phyloP scores from a whole-genome alignment of 2,329 filamentous ascomycete genomes.

The Epichloe festucae region DNA sequence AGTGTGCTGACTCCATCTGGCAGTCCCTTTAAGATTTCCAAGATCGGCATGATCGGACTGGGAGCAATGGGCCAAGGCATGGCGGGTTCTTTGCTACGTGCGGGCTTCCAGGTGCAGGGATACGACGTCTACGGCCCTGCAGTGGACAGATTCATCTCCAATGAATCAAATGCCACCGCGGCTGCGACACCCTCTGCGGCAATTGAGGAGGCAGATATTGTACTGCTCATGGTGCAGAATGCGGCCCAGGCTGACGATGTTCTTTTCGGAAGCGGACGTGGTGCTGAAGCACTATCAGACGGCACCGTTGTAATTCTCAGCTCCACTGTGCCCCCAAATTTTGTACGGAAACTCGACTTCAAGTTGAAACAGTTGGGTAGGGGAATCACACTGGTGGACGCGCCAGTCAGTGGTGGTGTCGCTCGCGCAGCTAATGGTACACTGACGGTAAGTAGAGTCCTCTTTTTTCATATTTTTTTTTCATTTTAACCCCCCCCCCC shows the following conservation, averaged over 20 bases:
- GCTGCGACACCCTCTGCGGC: slow-evolving; percentile 17
- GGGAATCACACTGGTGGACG: slow-evolving; percentile 20
- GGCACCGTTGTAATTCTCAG: slow-evolving; percentile 20
- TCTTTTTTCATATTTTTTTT: too few relatives aligned
- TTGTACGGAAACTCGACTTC: slow-evolving; percentile 11
- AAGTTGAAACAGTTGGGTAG: slow-evolving; percentile 12
- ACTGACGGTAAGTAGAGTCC: slow-evolving; percentile 15
- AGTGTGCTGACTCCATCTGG: slow-evolving; percentile 9
- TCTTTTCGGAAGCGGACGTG: slow-evolving; percentile 19
- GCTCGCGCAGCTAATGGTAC: slow-evolving; percentile 22
- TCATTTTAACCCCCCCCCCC: too few relatives aligned
- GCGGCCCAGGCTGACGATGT: slow-evolving; percentile 19
- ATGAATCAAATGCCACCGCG: slow-evolving; percentile 11
- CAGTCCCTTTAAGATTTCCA: slow-evolving; percentile 14
- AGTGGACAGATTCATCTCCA: slow-evolving; percentile 16
- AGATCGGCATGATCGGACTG: slow-evolving; percentile 22
- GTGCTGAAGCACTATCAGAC: slow-evolving; percentile 13
- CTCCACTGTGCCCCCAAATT: slow-evolving; percentile 23
- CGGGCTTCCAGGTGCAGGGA: slow-evolving; percentile 19
- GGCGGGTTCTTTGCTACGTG: slow-evolving; percentile 20
- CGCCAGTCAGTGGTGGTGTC: slow-evolving; percentile 25
- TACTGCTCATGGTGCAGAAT: slow-evolving; percentile 25
- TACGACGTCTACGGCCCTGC: slow-evolving; percentile 20
- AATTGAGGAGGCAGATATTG: slow-evolving; percentile 15
- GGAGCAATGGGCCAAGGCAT: slow-evolving; percentile 27